Evolutionary conservation across 257 asterid species (phyloP).

Genomic region (Coffea canephora): DNA sequence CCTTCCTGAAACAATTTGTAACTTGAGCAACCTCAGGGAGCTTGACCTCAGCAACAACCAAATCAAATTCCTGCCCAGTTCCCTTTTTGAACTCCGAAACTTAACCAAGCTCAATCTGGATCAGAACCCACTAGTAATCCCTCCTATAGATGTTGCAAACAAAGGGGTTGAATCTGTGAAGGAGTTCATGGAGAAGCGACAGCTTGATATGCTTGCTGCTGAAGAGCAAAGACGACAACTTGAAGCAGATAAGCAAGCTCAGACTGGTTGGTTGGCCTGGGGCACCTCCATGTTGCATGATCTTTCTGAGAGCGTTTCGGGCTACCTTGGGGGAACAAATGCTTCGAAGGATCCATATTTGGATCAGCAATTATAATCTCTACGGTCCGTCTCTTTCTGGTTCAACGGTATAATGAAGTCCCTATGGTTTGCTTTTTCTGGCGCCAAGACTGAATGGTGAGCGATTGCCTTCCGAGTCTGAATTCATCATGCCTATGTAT

Average conservation of each 20-base stretch:
- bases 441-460: too few species aligned
- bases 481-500: too few species aligned
- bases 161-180: conserved; percentile 46
- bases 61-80: conserved; percentile 47
- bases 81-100: conserved; percentile 36
- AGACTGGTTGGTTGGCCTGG: conserved; percentile 46
- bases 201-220: conserved; percentile 34
- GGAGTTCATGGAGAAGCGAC: conserved; percentile 56
- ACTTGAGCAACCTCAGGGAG: conserved; percentile 47
- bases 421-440: too few species aligned
- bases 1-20: conserved; percentile 51
- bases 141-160: conserved; percentile 45
- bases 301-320: conserved; percentile 24
- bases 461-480: too few species aligned
- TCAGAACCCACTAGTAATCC: conserved; percentile 59
- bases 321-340: conserved; percentile 27
- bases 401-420: too few species aligned
- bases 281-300: conserved; percentile 33
- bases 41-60: conserved; percentile 76
- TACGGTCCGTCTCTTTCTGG: too few species aligned
- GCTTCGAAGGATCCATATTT: conserved; percentile 27
- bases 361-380: conserved; percentile 41
- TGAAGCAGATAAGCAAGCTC: conserved; percentile 24
- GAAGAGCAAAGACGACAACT: conserved; percentile 26
- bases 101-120: conserved; percentile 47